These are phyloP conservation scores for Hondaea fermentalgiana DNA, from an alignment of 108 stramenopile species.

Conservation along the genomic window DNA sequence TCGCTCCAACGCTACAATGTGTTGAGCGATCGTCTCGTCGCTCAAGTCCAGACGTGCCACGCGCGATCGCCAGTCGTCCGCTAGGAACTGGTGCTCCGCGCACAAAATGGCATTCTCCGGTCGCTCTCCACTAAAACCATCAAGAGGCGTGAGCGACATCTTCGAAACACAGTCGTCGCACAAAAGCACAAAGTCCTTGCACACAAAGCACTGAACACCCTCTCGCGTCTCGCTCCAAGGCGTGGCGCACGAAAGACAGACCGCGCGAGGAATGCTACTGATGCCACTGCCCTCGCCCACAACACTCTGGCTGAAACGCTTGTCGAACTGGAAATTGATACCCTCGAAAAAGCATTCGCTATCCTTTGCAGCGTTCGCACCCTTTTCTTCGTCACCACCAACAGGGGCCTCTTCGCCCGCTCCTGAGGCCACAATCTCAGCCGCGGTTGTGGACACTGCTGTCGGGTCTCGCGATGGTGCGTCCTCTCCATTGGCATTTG, in stretches of 20 bases:
- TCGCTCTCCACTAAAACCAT: background rate
- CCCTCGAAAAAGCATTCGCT: background rate
- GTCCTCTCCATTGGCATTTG: background rate
- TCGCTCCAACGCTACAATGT: background rate
- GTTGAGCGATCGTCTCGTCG: background rate
- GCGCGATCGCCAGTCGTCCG: background rate
- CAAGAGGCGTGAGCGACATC: background rate
- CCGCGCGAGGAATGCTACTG: background rate
- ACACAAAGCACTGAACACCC: background rate
- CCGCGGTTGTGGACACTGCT: too few relatives aligned
- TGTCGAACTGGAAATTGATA: slow-evolving; percentile 11
- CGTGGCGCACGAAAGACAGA: background rate
- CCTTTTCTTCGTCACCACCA: background rate
- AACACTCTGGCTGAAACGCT: background rate
- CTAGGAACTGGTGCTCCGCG: background rate
- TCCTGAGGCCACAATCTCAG: too few relatives aligned
- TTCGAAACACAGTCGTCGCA: background rate
- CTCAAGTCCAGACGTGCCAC: background rate
- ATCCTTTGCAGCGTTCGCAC: background rate
- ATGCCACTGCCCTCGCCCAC: background rate
- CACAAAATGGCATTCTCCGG: background rate
- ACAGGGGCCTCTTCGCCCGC: too few relatives aligned
- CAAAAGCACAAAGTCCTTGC: background rate
- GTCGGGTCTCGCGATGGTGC: too few relatives aligned
- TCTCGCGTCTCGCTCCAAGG: background rate